Percentiles rank a stretch among this genome's conserved stretches.
These are phyloP conservation scores for Mortierella sp. DNA, from an alignment of 371 early-diverging fungal genomes.

Conservation along the genomic window DNA sequence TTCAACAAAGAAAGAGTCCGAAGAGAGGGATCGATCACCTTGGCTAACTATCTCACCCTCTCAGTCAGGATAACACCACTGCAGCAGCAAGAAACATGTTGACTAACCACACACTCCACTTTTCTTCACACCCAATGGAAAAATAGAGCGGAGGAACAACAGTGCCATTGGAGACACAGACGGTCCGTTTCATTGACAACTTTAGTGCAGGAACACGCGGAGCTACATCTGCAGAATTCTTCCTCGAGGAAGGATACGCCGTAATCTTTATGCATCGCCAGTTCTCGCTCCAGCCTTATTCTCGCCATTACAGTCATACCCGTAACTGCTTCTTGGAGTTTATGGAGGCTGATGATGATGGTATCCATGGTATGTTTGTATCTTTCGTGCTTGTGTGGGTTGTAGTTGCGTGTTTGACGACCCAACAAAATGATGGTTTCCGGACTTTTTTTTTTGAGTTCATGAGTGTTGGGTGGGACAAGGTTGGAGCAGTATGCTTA, in stretches of 20 bases:
- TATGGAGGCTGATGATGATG: constrained; percentile 75
- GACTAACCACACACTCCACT: not conserved
- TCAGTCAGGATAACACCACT: not conserved
- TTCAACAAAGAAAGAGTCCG: not conserved
- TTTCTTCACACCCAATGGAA: not conserved
- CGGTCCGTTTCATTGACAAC: constrained; percentile 99
- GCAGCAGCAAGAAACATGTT: not conserved
- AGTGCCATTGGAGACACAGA: constrained; percentile 96
- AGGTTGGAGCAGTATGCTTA: not conserved
- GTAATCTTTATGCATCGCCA: constrained; percentile 97
- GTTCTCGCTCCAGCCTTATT: constrained; percentile 93
- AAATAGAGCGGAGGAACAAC: constrained; percentile 96
- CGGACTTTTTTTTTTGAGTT: not conserved
- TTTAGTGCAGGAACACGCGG: constrained; percentile 98
- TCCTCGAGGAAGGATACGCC: constrained; percentile 92
- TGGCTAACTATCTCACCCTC: not conserved
- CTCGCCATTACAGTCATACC: constrained; percentile 90
- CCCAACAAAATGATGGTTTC: not conserved
- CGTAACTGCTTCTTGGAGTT: constrained; percentile 87
- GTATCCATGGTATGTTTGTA: constrained; percentile 60
- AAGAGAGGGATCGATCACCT: too few relatives aligned
- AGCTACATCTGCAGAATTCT: constrained; percentile 95
- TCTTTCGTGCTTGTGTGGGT: not conserved
- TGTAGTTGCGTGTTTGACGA: not conserved
- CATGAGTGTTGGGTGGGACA: constrained; percentile 4